Conservation (phyloP, 176 grass and related monocot species). For the Melocanna baccifera region DNA sequence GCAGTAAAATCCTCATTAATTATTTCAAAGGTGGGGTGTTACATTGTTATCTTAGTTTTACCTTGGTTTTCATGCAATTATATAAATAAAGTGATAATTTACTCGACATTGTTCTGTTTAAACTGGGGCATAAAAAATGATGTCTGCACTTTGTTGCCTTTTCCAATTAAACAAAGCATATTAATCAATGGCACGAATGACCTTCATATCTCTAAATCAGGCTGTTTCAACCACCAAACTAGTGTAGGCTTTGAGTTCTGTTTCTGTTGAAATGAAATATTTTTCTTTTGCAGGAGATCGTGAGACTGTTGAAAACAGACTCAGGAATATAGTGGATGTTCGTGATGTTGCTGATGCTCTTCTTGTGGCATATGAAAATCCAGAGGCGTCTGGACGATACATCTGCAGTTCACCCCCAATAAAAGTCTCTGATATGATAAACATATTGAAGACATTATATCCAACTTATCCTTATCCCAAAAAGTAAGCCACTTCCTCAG, state of each 20-base stretch:
- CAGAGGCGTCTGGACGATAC: slow-evolving; percentile 33
- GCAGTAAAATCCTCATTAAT: slow-evolving; percentile 39
- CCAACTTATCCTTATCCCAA: slow-evolving; percentile 39
- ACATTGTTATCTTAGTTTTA: neutral
- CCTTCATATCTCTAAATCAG: neutral
- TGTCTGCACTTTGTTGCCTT: neutral
- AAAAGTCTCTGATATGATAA: slow-evolving; percentile 44
- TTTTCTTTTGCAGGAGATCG: slow-evolving; percentile 30
- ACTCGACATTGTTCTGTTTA: neutral
- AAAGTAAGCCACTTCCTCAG: slow-evolving; percentile 27
- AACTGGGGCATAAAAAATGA: neutral
- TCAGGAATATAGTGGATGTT: slow-evolving; percentile 36
- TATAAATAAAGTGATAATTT: neutral
- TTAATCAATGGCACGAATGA: neutral
- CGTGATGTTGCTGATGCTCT: slow-evolving; percentile 51
- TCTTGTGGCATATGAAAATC: slow-evolving; percentile 38
- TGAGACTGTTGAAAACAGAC: slow-evolving; percentile 38
- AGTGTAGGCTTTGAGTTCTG: neutral
- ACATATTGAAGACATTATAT: slow-evolving; percentile 36
- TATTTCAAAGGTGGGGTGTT: slow-evolving; percentile 35
- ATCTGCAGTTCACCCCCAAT: slow-evolving; percentile 35
- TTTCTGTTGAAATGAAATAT: neutral
- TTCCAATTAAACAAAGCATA: neutral
- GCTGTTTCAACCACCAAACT: neutral
- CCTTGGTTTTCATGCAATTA: neutral